Evolutionary conservation across 495 filamentous ascomycete genomes (phyloP).

Genomic region (Tuber indicum): DNA sequence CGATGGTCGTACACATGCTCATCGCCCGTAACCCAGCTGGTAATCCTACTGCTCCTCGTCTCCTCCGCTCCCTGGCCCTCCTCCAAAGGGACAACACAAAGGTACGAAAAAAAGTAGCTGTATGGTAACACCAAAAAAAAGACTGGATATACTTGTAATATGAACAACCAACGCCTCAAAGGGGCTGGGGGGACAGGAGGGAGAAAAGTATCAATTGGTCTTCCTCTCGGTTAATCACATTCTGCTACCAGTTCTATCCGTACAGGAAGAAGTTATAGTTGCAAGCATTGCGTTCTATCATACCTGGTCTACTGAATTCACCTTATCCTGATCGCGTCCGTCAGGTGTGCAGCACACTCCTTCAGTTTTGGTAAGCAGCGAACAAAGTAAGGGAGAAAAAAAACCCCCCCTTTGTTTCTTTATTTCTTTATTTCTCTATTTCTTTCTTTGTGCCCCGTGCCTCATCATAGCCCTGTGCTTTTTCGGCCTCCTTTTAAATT

Average conservation of each 20-base stretch:
- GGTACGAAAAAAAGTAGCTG: not conserved
- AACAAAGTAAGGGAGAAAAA: not conserved
- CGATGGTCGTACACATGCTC: not conserved
- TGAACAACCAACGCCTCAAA: not conserved
- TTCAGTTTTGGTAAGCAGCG: not conserved
- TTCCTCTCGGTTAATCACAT: not conserved
- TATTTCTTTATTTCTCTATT: conserved; percentile 21
- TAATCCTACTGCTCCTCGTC: not conserved
- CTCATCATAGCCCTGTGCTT: not conserved
- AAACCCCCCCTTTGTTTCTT: conserved; percentile 27
- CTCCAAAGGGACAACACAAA: not conserved
- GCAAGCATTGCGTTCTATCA: conserved; percentile 2
- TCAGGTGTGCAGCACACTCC: not conserved
- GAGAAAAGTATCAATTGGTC: not conserved
- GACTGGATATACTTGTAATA: not conserved
- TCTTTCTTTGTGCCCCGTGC: conserved; percentile 10
- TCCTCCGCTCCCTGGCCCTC: not conserved
- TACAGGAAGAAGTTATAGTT: not conserved
- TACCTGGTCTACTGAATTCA: conserved; percentile 1
- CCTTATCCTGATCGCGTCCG: not conserved
- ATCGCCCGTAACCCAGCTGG: not conserved
- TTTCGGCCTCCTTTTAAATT: not conserved
- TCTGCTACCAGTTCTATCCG: not conserved
- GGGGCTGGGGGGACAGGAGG: not conserved
- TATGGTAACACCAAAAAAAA: not conserved